phyloP scores from a whole-genome alignment of 306 rosid species.

The Vigna trinervia region DNA sequence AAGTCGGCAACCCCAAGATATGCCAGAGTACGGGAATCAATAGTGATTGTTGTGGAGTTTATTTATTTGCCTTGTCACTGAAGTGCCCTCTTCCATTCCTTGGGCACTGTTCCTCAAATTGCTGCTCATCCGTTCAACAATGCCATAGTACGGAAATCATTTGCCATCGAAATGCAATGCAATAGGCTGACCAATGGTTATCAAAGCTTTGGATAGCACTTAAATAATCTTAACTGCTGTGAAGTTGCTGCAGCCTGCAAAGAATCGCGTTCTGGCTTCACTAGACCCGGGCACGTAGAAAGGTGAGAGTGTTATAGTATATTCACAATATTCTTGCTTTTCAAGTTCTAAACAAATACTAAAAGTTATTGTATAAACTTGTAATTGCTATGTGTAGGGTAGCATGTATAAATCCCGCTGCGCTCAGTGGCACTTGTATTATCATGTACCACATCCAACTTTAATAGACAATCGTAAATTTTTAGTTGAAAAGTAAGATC shows the following conservation, averaged over 20 bases:
- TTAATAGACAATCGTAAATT: background rate
- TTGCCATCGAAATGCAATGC: background rate
- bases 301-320: slow-evolving; percentile 14
- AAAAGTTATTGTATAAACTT: slow-evolving; percentile 3
- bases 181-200: slow-evolving; percentile 28
- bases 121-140: slow-evolving; percentile 41
- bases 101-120: slow-evolving; percentile 30
- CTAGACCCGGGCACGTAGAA: slow-evolving; percentile 10
- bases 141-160: background rate
- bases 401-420: background rate
- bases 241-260: slow-evolving; percentile 39
- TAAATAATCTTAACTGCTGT: slow-evolving; percentile 1
- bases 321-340: slow-evolving; percentile 18
- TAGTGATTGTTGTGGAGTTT: slow-evolving; percentile 47
- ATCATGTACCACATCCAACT: background rate
- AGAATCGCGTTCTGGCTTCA: slow-evolving; percentile 17
- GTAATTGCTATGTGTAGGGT: slow-evolving; percentile 14
- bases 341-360: slow-evolving; percentile 31
- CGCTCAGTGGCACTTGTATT: slow-evolving; percentile 13
- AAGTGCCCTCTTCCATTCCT: slow-evolving; percentile 38
- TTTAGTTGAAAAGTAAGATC: background rate
- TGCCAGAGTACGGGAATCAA: slow-evolving; percentile 53
- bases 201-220: slow-evolving; percentile 12
- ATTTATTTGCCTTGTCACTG: slow-evolving; percentile 38
- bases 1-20: slow-evolving; percentile 58